Conservation (phyloP, 257 asterid species). For the Cruciata laevipes region DNA sequence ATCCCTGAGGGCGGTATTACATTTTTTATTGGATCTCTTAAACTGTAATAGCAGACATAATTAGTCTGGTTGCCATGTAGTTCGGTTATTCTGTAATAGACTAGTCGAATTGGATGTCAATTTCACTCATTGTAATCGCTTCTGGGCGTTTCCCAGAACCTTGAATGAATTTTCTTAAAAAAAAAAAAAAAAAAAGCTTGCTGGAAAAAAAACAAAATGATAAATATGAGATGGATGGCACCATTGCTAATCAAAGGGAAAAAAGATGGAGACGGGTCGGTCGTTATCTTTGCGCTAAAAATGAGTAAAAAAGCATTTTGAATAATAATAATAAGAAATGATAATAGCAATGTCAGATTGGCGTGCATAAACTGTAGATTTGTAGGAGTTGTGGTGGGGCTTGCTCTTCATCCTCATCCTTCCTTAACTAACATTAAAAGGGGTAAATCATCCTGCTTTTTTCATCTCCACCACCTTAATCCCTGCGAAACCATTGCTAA, state of each 20-base stretch:
- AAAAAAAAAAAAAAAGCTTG: too few relatives aligned
- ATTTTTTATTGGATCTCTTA: too few relatives aligned
- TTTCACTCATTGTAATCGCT: too few relatives aligned
- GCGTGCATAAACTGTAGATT: constrained; percentile 67
- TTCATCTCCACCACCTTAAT: constrained; percentile 35
- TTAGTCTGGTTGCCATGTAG: too few relatives aligned
- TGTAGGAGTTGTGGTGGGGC: constrained; percentile 13
- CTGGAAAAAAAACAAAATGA: neutral
- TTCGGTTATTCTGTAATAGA: too few relatives aligned
- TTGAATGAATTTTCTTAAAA: too few relatives aligned
- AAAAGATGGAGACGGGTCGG: constrained; percentile 35
- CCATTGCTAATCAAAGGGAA: constrained; percentile 35
- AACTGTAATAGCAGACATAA: too few relatives aligned
- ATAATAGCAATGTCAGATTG: constrained; percentile 52
- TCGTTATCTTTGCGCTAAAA: constrained; percentile 32
- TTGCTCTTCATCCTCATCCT: constrained; percentile 18
- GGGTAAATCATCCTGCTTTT: constrained; percentile 31
- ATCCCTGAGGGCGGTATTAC: too few relatives aligned
- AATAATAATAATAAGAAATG: neutral
- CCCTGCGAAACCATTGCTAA: constrained; percentile 13
- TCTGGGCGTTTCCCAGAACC: too few relatives aligned
- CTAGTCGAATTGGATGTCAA: too few relatives aligned
- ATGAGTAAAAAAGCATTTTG: constrained; percentile 14
- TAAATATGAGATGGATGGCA: constrained; percentile 34
- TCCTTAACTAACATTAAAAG: constrained; percentile 16